Conservation (phyloP, 2,329 filamentous ascomycete genomes). For the Phoma sp. region DNA sequence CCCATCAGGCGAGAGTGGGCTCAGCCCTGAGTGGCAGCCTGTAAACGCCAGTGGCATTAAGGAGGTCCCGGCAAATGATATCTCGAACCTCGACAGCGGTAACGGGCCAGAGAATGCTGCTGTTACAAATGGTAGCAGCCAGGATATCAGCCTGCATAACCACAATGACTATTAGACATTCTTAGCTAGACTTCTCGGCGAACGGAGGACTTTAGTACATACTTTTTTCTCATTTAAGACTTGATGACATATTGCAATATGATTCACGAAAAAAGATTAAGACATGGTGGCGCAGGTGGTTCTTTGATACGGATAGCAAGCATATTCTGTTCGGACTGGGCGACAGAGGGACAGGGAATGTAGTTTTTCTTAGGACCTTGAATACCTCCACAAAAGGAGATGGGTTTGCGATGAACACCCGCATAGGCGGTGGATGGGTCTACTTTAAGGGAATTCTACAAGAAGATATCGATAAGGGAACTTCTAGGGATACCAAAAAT, state of each 20-base stretch:
- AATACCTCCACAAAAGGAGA: too few species aligned
- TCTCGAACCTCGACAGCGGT: constrained; percentile 22
- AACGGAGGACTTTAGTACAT: neutral
- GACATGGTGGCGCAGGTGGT: constrained; percentile 10
- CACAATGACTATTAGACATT: constrained; percentile 48
- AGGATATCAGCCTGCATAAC: constrained; percentile 71
- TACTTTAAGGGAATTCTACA: too few species aligned
- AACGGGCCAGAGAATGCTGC: constrained; percentile 36
- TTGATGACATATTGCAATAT: neutral
- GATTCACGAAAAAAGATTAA: constrained; percentile 12
- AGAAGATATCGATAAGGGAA: too few species aligned
- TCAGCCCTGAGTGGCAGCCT: constrained; percentile 33
- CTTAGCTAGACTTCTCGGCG: neutral
- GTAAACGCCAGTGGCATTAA: constrained; percentile 28
- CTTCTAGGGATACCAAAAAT: too few species aligned
- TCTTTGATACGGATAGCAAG: constrained; percentile 6
- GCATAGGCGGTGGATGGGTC: too few species aligned
- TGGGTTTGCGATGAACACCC: too few species aligned
- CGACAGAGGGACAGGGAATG: too few species aligned
- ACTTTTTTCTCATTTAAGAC: neutral
- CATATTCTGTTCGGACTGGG: too few species aligned
- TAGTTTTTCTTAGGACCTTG: too few species aligned
- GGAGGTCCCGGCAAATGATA: constrained; percentile 25
- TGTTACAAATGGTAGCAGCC: constrained; percentile 40
- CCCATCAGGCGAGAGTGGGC: constrained; percentile 50